Evolutionary conservation across 805 yeast species (phyloP), one percentile per base, ranked within the genome.

Genomic region (Candida ponderosae): DNA sequence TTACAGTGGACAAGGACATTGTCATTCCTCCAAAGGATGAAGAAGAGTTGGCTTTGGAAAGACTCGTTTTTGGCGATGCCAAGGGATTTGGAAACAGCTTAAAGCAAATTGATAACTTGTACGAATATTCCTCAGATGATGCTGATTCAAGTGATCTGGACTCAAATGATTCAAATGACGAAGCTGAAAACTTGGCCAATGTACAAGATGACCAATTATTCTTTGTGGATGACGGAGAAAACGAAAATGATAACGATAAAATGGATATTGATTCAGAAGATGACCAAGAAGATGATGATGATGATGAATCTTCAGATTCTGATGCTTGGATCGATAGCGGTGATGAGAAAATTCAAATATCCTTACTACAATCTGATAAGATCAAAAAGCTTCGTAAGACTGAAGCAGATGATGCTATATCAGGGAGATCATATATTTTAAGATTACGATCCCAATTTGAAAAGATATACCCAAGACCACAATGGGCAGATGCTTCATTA

Each of bases 311-410:
- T 34, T 62, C 47, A 26, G 59, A 52, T 3, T 48, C 47, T 10
- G 68, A 67, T 38, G 87, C 80, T 3, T 93, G 98, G 98, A 58
- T 58, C 14, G 98, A 93, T 61, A 81, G 94, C 40, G 97, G 89
- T 51, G 98, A 93, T 57, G 97, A 89, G 43, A 68, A 67, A 32
- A 47, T 84, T 19, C 62, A 64, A 17, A 68, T 90, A 6, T 74
- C 93, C 2, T 59, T 93, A 23, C 53, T 66, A 14, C 57, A 72
- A 2, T 63, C 79, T 1, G 80, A 81, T 45, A 76, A 73, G 46
- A 59, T 81, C 24, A 78, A 74, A 45, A 93, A 90, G 61, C 67
- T 93, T 47, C 75, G 96, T 51, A 67, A 69, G 33, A 56, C 73
- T 0, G 79, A 69, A 40, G 57, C 58, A 4, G 90, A 85, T 43